Conservation (phyloP, 2,329 filamentous ascomycete genomes). For the Taxawa tesnikishii region DNA sequence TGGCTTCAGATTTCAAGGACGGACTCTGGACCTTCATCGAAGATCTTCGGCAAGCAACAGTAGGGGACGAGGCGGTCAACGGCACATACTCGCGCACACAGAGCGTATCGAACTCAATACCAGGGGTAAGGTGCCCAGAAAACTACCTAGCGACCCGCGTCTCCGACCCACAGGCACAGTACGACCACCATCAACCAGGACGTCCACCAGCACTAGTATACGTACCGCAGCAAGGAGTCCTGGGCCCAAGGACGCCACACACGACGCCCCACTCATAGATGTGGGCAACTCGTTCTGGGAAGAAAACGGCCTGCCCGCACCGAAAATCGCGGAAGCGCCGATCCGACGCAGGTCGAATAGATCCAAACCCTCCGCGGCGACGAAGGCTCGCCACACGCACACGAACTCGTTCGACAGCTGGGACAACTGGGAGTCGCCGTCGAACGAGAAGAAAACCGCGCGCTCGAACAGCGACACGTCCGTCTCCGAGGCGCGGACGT, state of each 20-base stretch:
- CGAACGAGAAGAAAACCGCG: conserved; percentile 10
- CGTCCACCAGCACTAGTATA: conserved; percentile 5
- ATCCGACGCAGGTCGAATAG: conserved; percentile 5
- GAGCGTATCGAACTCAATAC: conserved; percentile 3
- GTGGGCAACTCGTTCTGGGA: conserved; percentile 31
- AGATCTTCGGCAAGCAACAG: conserved; percentile 86
- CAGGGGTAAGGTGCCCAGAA: conserved; percentile 3
- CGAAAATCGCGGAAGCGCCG: conserved; percentile 12
- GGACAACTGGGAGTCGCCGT: conserved; percentile 44
- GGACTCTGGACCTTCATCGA: conserved; percentile 92
- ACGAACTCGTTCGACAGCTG: conserved; percentile 19
- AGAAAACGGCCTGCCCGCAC: conserved; percentile 27
- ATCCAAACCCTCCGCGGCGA: conserved; percentile 14
- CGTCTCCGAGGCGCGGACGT: conserved; percentile 29
- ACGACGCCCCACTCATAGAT: conserved; percentile 17
- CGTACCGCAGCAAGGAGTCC: conserved; percentile 1
- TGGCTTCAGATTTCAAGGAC: conserved; percentile 79
- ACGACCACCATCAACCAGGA: conserved; percentile 2
- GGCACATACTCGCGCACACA: conserved; percentile 5
- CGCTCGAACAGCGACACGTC: conserved; percentile 35
- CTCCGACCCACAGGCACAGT: conserved; percentile 3
- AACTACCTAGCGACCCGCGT: background rate
- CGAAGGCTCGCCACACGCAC: conserved; percentile 23
- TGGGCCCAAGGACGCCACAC: conserved; percentile 2
- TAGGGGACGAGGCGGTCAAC: conserved; percentile 67